These are phyloP conservation scores for Penicilliopsis zonata DNA, from an alignment of 495 filamentous ascomycete genomes.

Conservation along the genomic window DNA sequence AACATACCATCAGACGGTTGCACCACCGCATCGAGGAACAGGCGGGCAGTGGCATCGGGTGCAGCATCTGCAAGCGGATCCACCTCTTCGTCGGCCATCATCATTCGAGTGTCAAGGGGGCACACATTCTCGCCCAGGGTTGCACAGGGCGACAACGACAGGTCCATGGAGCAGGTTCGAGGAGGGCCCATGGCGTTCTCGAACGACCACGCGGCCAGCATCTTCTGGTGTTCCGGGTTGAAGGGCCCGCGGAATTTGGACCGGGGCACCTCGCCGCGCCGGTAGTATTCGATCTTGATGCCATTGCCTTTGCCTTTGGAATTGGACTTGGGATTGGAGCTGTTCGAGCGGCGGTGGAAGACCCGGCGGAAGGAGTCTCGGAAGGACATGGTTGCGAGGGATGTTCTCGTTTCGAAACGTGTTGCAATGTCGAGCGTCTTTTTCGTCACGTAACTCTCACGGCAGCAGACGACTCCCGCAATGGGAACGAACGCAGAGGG, in stretches of 20 bases:
- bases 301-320: conserved; percentile 14
- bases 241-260: conserved; percentile 42
- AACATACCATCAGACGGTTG: conserved; percentile 18
- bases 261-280: conserved; percentile 34
- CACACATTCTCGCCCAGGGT: conserved; percentile 15
- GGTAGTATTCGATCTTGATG: conserved; percentile 40
- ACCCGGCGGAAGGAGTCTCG: conserved; percentile 31
- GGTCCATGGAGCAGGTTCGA: conserved; percentile 22
- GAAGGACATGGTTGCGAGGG: conserved; percentile 22
- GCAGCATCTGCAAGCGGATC: conserved; percentile 11
- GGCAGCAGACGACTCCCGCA: conserved; percentile 23
- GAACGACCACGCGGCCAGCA: conserved; percentile 39
- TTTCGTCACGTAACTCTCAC: conserved; percentile 8
- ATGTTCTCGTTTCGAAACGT: conserved; percentile 7
- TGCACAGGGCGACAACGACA: conserved; percentile 28
- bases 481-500: conserved; percentile 21
- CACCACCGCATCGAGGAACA: conserved; percentile 5
- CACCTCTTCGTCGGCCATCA: conserved; percentile 11
- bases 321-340: conserved; percentile 9
- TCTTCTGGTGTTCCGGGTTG: conserved; percentile 37
- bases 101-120: conserved; percentile 1
- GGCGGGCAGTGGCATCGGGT: conserved; percentile 4
- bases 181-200: conserved; percentile 24
- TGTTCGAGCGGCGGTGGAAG: conserved; percentile 20
- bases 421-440: conserved; percentile 3